Base-by-base conservation (phyloP, 345 rosid genomes). In the Gossypium anomalum region DNA sequence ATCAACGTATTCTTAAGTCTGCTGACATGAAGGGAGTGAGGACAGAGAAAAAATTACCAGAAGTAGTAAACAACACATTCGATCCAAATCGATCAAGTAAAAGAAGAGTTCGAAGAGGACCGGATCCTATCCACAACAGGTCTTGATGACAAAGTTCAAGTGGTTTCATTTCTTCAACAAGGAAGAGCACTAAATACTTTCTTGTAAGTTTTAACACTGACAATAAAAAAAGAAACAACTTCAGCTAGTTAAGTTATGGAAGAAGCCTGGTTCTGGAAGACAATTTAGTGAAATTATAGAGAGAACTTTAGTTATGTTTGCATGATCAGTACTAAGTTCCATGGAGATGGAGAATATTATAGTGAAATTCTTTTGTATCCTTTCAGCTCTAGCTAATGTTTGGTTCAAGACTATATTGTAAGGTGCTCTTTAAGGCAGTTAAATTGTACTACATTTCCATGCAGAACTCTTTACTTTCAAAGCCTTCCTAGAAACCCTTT, bases 91-190 rank as follows among this genome's bases (percentile, higher is more conserved):
- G 72, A 76, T 81, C 94, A 62, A 85, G 91, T 85, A 89, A 90
- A 83, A 87, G 95, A 86, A 82, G 78, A 53, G 92, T 92, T 9
- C 79, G 87, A 80, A 77, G 87, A 85, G 97, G 95, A 69, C 82
- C 97, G 25, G 91, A 92, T 87, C 97, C 97, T 77, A 92, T 92
- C 76, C 97, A 92, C 83, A 92, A 92, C 92, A 86, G 85, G 82
- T 41, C 88, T 38, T 84, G 79, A 77, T 47, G 53, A 67, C 19
- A 15, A 55, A 45, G 66, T 11, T 38, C 76, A 52, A 79, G 72
- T 75, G 71, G 19, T 5, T 45, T 73, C 17, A 4, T 41, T 76
- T 75, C 72, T 77, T 80, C 77, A 49, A 71, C 69, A 15, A 63
- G 77, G 75, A 71, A 71, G 49, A 74, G 23, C 41, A 74, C 22